phyloP scores from a whole-genome alignment of 2,329 filamentous ascomycete species.

The Drechslera avenae region DNA sequence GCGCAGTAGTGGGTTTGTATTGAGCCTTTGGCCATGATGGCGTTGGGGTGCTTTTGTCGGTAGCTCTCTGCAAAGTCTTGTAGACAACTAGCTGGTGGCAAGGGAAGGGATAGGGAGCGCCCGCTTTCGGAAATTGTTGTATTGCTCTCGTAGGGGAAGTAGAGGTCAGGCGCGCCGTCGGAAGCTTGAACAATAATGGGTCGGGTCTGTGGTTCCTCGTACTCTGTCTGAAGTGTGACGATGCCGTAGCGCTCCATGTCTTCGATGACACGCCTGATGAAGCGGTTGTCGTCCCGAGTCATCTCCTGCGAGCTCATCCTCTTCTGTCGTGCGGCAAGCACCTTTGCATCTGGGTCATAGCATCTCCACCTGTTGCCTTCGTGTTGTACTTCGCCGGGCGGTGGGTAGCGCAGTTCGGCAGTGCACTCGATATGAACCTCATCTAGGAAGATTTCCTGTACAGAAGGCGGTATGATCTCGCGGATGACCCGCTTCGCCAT shows the following conservation, averaged over 20 bases:
- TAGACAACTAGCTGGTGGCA: constrained; percentile 24
- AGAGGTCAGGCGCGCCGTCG: constrained; percentile 32
- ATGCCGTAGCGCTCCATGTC: constrained; percentile 38
- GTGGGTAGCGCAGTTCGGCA: constrained; percentile 18
- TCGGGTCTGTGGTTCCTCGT: constrained; percentile 29
- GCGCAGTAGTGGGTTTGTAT: constrained; percentile 39
- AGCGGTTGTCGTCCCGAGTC: constrained; percentile 29
- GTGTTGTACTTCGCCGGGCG: constrained; percentile 31
- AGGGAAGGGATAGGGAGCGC: constrained; percentile 17
- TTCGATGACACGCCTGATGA: constrained; percentile 29
- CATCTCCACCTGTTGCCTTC: constrained; percentile 33
- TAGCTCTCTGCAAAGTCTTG: constrained; percentile 25
- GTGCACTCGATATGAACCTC: constrained; percentile 27
- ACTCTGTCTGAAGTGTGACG: constrained; percentile 21
- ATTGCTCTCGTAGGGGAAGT: constrained; percentile 33
- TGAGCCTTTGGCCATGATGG: constrained; percentile 35
- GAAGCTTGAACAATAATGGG: constrained; percentile 30
- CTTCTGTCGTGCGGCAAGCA: constrained; percentile 14
- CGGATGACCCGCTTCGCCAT: constrained; percentile 31
- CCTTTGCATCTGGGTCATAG: constrained; percentile 21
- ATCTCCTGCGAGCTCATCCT: constrained; percentile 5
- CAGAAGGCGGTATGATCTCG: constrained; percentile 30
- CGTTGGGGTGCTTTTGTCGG: constrained; percentile 25
- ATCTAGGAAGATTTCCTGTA: constrained; percentile 30
- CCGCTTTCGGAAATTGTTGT: constrained; percentile 11